Conservation (phyloP, 176 grass and related monocot genomes). For the Oryza punctata region DNA sequence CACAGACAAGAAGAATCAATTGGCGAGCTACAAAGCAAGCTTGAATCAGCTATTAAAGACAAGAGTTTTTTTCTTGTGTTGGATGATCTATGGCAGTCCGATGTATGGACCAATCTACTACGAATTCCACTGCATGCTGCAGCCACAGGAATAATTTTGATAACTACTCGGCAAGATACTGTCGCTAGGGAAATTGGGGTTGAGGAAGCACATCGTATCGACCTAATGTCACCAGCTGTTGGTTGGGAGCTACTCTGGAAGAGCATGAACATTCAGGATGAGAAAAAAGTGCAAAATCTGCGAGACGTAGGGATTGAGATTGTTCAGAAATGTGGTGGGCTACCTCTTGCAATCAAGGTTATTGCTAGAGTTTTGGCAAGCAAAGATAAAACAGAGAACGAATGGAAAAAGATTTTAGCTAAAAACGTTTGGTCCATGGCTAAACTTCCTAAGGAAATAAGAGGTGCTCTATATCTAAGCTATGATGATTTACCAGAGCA, state of each 20-base stretch:
- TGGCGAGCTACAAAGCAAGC: not conserved
- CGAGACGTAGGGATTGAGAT: not conserved
- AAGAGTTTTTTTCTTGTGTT: constrained; percentile 36
- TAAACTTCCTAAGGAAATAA: constrained; percentile 10
- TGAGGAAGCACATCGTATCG: constrained; percentile 19
- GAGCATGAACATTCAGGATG: constrained; percentile 1
- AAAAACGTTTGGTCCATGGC: constrained; percentile 26
- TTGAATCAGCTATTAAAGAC: not conserved
- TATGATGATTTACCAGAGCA: constrained; percentile 35
- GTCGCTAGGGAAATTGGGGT: not conserved
- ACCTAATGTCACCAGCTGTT: constrained; percentile 2
- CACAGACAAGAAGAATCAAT: not conserved
- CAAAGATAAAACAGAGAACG: constrained; percentile 4
- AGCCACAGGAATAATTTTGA: not conserved
- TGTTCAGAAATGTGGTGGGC: not conserved
- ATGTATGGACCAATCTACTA: constrained; percentile 26
- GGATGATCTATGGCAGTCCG: constrained; percentile 6
- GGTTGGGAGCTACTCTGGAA: constrained; percentile 40
- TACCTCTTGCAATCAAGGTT: constrained; percentile 50
- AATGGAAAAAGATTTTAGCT: constrained; percentile 37
- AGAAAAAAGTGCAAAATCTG: constrained; percentile 21
- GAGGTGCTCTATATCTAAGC: not conserved
- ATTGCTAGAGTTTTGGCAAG: constrained; percentile 7
- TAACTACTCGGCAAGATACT: constrained; percentile 27
- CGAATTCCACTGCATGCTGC: not conserved